Evolutionary conservation across 2,329 filamentous ascomycete genomes (phyloP).

Genomic region (Trichoderma asperellum): DNA sequence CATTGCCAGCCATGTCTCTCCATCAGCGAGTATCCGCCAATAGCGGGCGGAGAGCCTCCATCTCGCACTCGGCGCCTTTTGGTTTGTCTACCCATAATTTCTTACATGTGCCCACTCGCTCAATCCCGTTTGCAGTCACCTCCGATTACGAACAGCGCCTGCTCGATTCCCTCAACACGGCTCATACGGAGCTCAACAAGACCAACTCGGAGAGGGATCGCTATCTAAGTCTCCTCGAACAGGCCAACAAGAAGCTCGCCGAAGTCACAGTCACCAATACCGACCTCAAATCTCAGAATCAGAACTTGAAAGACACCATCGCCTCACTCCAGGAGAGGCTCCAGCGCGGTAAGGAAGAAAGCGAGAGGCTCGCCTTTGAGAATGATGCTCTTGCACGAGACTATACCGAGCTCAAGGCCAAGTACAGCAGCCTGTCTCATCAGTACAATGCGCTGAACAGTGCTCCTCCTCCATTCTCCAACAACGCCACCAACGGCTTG

Average conservation of each 20-base stretch:
- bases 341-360: constrained; percentile 32
- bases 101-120: constrained; percentile 31
- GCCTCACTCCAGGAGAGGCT: constrained; percentile 32
- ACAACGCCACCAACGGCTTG: constrained; percentile 22
- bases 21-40: constrained; percentile 32
- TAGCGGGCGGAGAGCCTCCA: constrained; percentile 32
- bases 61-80: constrained; percentile 32
- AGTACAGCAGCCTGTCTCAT: constrained; percentile 39
- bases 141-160: constrained; percentile 31
- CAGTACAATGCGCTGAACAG: constrained; percentile 37
- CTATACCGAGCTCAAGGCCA: constrained; percentile 37
- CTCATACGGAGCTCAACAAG: constrained; percentile 37
- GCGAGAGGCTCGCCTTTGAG: constrained; percentile 37
- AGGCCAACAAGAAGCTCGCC: constrained; percentile 39
- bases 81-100: constrained; percentile 25
- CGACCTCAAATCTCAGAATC: constrained; percentile 31
- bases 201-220: constrained; percentile 33
- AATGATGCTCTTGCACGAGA: constrained; percentile 37
- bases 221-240: constrained; percentile 37
- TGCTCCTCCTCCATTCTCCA: constrained; percentile 35
- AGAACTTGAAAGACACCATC: constrained; percentile 30
- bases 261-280: constrained; percentile 33
- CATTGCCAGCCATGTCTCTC: constrained; percentile 29
- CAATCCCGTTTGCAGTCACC: constrained; percentile 12
- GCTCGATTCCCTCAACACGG: constrained; percentile 32